A percentile compares a stretch with the other conserved stretches of the same genome.
Evolutionary conservation across 176 grass and related monocot species (phyloP).

Genomic region (Areca catechu): DNA sequence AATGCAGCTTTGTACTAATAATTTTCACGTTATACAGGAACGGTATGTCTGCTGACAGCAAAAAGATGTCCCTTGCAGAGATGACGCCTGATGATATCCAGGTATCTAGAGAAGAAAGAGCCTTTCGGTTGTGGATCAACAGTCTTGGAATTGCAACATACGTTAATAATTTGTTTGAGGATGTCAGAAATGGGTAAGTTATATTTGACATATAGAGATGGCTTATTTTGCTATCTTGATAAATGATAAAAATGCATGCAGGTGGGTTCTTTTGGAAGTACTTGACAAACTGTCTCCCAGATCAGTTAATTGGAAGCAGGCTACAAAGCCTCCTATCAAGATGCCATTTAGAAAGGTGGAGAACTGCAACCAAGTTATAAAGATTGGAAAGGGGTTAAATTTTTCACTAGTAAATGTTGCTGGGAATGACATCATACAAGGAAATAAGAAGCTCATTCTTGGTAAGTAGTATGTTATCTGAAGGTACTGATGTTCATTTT

Average conservation of each 20-base stretch:
- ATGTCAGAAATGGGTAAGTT: slow-evolving; percentile 85
- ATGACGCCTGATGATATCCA: slow-evolving; percentile 67
- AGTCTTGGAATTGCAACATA: slow-evolving; percentile 86
- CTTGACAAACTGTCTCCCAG: slow-evolving; percentile 91
- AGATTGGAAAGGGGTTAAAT: slow-evolving; percentile 74
- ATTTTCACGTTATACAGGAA: slow-evolving; percentile 41
- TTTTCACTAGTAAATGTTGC: slow-evolving; percentile 95
- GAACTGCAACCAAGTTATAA: slow-evolving; percentile 97
- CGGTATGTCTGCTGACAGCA: slow-evolving; percentile 71
- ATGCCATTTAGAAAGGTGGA: slow-evolving; percentile 93
- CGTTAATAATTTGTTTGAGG: slow-evolving; percentile 98
- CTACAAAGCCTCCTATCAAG: slow-evolving; percentile 93
- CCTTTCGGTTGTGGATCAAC: slow-evolving; percentile 98
- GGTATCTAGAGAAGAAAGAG: slow-evolving; percentile 89
- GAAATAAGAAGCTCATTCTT: slow-evolving; percentile 98
- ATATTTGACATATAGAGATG: neutral
- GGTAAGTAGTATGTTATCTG: slow-evolving; percentile 28
- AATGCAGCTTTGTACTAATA: too few species aligned
- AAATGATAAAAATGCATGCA: slow-evolving; percentile 17
- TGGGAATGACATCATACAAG: slow-evolving; percentile 98
- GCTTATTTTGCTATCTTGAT: neutral
- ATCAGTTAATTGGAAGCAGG: slow-evolving; percentile 85
- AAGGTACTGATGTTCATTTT: too few species aligned
- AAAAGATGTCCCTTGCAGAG: slow-evolving; percentile 12
- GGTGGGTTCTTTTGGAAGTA: slow-evolving; percentile 99